Conservation (phyloP, 345 rosid species). For the Euclidium syriacum region DNA sequence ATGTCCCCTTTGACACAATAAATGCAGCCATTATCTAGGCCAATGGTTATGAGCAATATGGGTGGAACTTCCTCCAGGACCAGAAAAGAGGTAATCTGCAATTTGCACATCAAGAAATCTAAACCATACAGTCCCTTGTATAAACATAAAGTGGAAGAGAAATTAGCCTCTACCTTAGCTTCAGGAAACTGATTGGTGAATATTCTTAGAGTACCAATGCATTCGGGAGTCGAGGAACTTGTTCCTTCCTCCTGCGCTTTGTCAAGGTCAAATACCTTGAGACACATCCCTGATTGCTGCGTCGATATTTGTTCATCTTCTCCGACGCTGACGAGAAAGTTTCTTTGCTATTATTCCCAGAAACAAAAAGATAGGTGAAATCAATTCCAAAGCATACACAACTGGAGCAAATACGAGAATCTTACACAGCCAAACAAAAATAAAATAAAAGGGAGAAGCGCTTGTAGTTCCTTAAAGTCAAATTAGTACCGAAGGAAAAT, state of each 20-base stretch:
- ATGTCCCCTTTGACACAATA: constrained; percentile 97
- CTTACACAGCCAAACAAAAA: not conserved
- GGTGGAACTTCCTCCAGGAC: constrained; percentile 98
- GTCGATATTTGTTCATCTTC: constrained; percentile 81
- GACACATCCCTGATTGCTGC: constrained; percentile 78
- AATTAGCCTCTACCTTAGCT: constrained; percentile 57
- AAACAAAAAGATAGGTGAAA: not conserved
- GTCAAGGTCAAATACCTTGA: constrained; percentile 90
- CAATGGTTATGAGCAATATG: constrained; percentile 80
- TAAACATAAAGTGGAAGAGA: not conserved
- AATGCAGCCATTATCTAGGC: constrained; percentile 74
- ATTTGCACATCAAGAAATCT: constrained; percentile 14
- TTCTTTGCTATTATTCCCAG: constrained; percentile 65
- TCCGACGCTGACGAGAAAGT: constrained; percentile 80
- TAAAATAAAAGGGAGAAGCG: no score
- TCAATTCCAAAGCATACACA: not conserved
- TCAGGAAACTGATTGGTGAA: constrained; percentile 93
- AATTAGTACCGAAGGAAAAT: not conserved
- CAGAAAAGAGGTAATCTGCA: constrained; percentile 88
- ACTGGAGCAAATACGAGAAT: not conserved
- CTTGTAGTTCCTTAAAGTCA: no score
- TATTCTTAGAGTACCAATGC: constrained; percentile 79
- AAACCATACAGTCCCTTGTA: not conserved
- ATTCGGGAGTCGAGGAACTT: constrained; percentile 64
- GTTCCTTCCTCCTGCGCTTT: constrained; percentile 80